Conservation (phyloP, 139 green algal species). For the Ettlia oleoabundans region DNA sequence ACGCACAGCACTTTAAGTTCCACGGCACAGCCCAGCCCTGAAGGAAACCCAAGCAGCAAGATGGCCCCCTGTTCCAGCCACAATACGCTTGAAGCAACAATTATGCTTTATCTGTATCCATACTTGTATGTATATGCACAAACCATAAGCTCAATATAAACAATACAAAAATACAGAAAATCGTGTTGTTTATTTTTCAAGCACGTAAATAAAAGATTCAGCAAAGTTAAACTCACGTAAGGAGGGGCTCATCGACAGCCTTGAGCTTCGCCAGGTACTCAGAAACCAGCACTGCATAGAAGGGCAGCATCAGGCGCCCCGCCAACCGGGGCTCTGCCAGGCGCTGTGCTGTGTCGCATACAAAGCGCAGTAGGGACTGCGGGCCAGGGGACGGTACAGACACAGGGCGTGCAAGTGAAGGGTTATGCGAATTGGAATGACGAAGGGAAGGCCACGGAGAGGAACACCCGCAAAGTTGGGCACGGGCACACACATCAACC, state of each 20-base stretch:
- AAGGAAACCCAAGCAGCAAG: too few species aligned
- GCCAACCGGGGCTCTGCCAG: conserved; percentile 26
- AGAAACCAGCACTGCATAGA: conserved; percentile 76
- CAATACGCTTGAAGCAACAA: too few species aligned
- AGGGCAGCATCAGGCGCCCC: conserved; percentile 63
- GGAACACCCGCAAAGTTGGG: too few species aligned
- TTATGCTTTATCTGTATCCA: too few species aligned
- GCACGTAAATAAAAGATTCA: background rate
- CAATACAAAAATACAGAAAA: background rate
- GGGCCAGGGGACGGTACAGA: background rate
- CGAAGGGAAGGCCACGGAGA: too few species aligned
- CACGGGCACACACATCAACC: too few species aligned
- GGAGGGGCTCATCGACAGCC: conserved; percentile 37
- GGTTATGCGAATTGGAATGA: background rate
- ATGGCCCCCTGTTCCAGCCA: too few species aligned
- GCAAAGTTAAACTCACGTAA: conserved; percentile 4
- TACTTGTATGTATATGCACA: too few species aligned
- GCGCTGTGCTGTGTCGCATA: conserved; percentile 56
- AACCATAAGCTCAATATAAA: too few species aligned
- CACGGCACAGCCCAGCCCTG: too few species aligned
- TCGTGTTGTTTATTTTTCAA: background rate
- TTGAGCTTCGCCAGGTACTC: conserved; percentile 53
- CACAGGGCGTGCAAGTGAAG: background rate
- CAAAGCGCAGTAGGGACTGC: conserved; percentile 61
- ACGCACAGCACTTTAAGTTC: too few species aligned